Evolutionary conservation across 768 basidiomycete genomes (phyloP), one percentile per base, ranked within the genome.

Genomic region (Lactarius deliciosus): DNA sequence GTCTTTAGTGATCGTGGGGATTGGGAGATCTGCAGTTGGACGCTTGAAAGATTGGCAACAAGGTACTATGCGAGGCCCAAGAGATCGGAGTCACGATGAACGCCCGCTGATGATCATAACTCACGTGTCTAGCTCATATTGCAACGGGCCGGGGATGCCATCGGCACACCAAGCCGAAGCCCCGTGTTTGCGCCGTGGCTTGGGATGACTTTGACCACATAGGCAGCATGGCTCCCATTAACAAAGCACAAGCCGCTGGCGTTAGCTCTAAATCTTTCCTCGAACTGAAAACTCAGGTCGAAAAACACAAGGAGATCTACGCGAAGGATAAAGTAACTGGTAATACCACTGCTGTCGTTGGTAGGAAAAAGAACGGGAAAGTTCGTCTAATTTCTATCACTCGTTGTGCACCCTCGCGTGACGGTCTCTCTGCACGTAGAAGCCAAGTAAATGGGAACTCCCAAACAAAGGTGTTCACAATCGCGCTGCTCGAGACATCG

Each of bases 231-330:
- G 77, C 81, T 13, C 82, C 85, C 41, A 76, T 79, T 5, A 82
- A 79, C 74, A 90, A 88, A 74, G 81, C 86, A 0, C 89, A 84
- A 73, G 86, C 86, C 18, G 84, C 86, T 43, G 89, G 89, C 9
- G 81, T 91, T 72, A 90, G 85, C 67, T 81, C 88, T 5, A 83
- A 82, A 65, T 91, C 92, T 0, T 91, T 93, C 75, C 84, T 92
- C n/a, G 90, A 93, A 72, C 85, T 95, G 53, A 91, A 89, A 68
- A 87, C 82, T 9, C 79, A 84, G 62, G 74, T 86, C 1, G 77
- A 77, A 1, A 81, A 79, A 67, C 75, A 79, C 62, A 85, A 88
- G 72, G 81, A 89, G 20, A 87, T 89, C 68, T 81, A 91, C 38
- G 76, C 85, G 20, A 89, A 85, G 73, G 82, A 82, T 61, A 91